Evolutionary conservation across 2,329 filamentous ascomycete genomes (phyloP).

Genomic region (Exophiala phaeomuriformis): DNA sequence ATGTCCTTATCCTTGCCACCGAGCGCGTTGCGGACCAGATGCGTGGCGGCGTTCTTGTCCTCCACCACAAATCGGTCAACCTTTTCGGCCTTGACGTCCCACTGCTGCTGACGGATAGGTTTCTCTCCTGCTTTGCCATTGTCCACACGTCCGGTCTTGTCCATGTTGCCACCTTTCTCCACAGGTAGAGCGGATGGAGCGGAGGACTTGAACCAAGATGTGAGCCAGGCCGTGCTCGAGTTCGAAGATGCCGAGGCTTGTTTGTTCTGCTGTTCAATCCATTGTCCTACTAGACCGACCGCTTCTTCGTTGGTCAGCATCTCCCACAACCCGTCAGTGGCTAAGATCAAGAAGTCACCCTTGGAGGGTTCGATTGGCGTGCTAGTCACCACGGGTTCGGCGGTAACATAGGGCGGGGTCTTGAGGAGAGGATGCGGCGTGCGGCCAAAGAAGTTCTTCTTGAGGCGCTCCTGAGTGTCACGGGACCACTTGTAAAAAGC

Average conservation of each 20-base stretch:
- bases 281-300: slow-evolving; percentile 89
- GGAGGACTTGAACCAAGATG: slow-evolving; percentile 48
- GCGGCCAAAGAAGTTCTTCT: slow-evolving; percentile 79
- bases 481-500: slow-evolving; percentile 93
- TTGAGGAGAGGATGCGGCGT: slow-evolving; percentile 68
- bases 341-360: slow-evolving; percentile 92
- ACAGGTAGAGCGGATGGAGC: slow-evolving; percentile 59
- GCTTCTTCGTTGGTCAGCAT: slow-evolving; percentile 99
- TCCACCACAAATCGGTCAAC: slow-evolving; percentile 72
- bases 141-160: slow-evolving; percentile 50
- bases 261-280: slow-evolving; percentile 71
- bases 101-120: slow-evolving; percentile 83
- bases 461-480: slow-evolving; percentile 75
- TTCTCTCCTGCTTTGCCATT: slow-evolving; percentile 30
- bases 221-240: slow-evolving; percentile 55
- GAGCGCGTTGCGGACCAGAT: slow-evolving; percentile 88
- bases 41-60: slow-evolving; percentile 93
- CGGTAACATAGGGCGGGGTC: slow-evolving; percentile 94
- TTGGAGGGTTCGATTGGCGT: slow-evolving; percentile 83
- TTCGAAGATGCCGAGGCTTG: slow-evolving; percentile 30
- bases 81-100: slow-evolving; percentile 68
- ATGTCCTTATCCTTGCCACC: slow-evolving; percentile 91
- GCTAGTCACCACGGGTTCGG: slow-evolving; percentile 88
- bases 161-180: slow-evolving; percentile 51
- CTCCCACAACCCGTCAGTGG: slow-evolving; percentile 95